phyloP scores from a whole-genome alignment of 2,329 filamentous ascomycete species.

The Calonectria hongkongensis region DNA sequence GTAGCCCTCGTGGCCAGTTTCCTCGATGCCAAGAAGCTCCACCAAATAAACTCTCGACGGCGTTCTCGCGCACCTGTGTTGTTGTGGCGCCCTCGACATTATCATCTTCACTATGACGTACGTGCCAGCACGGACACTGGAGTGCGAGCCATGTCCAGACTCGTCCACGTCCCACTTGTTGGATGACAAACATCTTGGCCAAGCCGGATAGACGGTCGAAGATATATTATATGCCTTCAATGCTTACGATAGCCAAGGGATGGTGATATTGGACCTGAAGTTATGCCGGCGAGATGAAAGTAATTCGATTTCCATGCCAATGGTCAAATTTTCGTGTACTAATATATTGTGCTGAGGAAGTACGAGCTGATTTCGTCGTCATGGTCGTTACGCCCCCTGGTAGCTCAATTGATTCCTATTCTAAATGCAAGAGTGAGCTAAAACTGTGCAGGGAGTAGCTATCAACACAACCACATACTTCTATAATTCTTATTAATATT shows the following conservation, averaged over 20 bases:
- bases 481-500: too few relatives aligned
- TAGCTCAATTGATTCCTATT: too few relatives aligned
- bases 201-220: neutral
- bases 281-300: neutral
- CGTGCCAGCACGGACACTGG: conserved; percentile 6
- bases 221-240: neutral
- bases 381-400: too few relatives aligned
- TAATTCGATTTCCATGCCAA: neutral
- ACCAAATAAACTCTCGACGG: conserved; percentile 23
- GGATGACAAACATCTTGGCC: neutral
- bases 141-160: neutral
- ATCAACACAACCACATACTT: too few relatives aligned
- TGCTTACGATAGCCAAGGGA: neutral
- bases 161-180: neutral
- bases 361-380: too few relatives aligned
- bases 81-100: conserved; percentile 12
- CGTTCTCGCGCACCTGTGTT: neutral
- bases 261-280: neutral
- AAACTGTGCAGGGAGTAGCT: too few relatives aligned
- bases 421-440: too few relatives aligned
- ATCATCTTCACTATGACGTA: conserved; percentile 21
- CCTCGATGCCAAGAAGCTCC: neutral
- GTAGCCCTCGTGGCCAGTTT: neutral
- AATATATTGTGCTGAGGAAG: too few relatives aligned
- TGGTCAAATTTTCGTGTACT: neutral